Conservation (phyloP, 2,329 filamentous ascomycete species). For the Mycosphaerella sp. region DNA sequence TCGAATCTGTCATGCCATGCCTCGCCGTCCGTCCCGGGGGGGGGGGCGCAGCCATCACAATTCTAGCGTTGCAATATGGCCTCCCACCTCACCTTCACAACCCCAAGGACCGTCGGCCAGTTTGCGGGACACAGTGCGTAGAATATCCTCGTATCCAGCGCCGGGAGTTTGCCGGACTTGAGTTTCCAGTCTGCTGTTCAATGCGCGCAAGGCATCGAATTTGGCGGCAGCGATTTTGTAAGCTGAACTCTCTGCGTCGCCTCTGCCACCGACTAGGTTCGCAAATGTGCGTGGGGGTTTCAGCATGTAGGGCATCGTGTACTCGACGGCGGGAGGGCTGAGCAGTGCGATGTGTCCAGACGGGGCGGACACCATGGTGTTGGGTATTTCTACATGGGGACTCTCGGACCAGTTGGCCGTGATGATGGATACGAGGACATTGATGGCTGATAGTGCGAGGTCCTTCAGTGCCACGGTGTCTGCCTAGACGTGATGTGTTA, state of each 20-base stretch:
- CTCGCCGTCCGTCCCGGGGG: neutral
- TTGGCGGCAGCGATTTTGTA: constrained; percentile 53
- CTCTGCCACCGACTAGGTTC: constrained; percentile 53
- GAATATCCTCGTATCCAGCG: constrained; percentile 36
- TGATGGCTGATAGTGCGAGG: constrained; percentile 49
- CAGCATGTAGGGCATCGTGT: constrained; percentile 51
- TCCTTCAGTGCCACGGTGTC: constrained; percentile 53
- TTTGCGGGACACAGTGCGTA: constrained; percentile 38
- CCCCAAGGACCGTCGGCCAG: constrained; percentile 41
- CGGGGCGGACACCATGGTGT: constrained; percentile 30
- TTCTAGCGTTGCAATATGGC: constrained; percentile 43
- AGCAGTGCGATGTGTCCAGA: constrained; percentile 48
- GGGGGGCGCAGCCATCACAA: constrained; percentile 26
- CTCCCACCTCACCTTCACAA: constrained; percentile 37
- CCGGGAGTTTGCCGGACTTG: constrained; percentile 28
- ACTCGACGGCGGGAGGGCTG: constrained; percentile 45
- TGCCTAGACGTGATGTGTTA: constrained; percentile 20
- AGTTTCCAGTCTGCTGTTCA: constrained; percentile 42
- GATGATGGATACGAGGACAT: constrained; percentile 47
- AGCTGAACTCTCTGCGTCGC: constrained; percentile 51
- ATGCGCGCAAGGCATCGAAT: constrained; percentile 48
- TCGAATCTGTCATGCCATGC: too few species aligned
- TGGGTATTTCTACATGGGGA: constrained; percentile 34
- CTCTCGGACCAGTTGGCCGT: constrained; percentile 48
- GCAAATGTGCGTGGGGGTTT: constrained; percentile 51